Percentiles rank a stretch among this genome's conserved stretches.
Evolutionary conservation across 371 early-diverging fungal genomes (phyloP).

Genomic region (Phascolomyces articulosus): DNA sequence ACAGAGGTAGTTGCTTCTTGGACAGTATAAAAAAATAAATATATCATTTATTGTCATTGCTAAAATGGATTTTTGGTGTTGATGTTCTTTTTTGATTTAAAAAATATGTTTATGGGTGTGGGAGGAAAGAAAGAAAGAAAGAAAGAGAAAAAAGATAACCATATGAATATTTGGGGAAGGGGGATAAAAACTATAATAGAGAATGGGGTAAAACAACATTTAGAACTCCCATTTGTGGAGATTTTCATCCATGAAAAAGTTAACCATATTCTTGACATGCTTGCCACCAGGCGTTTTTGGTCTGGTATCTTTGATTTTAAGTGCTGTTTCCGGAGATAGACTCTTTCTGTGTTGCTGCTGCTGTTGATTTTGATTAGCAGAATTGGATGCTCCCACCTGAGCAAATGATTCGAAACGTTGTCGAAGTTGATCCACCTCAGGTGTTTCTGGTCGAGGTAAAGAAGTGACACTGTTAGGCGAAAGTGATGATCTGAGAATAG

Average conservation of each 20-base stretch:
- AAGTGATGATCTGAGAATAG: slow-evolving; percentile 19
- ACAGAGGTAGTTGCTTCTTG: slow-evolving; percentile 54
- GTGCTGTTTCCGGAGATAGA: slow-evolving; percentile 25
- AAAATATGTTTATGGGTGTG: neutral
- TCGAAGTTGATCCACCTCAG: slow-evolving; percentile 40
- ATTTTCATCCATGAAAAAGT: slow-evolving; percentile 50
- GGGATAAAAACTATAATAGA: neutral
- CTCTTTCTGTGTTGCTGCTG: neutral
- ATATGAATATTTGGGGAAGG: neutral
- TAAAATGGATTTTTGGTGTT: neutral
- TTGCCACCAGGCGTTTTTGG: slow-evolving; percentile 39
- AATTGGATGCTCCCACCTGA: slow-evolving; percentile 11
- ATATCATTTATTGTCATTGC: neutral
- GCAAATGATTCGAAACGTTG: slow-evolving; percentile 35
- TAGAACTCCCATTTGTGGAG: slow-evolving; percentile 49
- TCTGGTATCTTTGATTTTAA: slow-evolving; percentile 39
- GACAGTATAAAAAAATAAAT: slow-evolving; percentile 49
- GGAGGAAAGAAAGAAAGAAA: neutral
- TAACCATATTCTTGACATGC: slow-evolving; percentile 47
- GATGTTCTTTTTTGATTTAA: too few species aligned
- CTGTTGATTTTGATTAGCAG: too few species aligned
- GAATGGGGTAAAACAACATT: neutral
- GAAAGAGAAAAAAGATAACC: neutral
- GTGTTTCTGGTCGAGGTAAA: slow-evolving; percentile 41
- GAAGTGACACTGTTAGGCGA: slow-evolving; percentile 33